Conservation (phyloP, 345 rosid species). For the Odontarrhena argentea region DNA sequence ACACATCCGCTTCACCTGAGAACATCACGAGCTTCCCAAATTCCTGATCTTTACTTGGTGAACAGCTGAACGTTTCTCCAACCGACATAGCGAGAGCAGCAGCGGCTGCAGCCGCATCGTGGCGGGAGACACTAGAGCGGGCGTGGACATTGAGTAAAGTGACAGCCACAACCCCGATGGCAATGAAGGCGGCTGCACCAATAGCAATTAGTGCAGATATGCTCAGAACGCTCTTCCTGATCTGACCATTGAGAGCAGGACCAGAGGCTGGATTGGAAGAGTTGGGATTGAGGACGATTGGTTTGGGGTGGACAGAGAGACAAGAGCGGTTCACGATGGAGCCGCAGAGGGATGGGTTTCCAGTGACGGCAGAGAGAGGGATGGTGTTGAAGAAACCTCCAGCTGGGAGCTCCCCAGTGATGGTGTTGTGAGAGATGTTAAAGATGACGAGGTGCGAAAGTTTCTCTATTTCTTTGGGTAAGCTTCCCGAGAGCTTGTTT, state of each 20-base stretch:
- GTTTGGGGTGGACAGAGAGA: constrained; percentile 83
- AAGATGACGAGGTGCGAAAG: constrained; percentile 67
- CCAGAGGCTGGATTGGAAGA: constrained; percentile 53
- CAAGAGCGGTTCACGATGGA: constrained; percentile 81
- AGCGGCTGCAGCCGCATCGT: constrained; percentile 53
- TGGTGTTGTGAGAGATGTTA: constrained; percentile 78
- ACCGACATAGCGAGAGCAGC: constrained; percentile 55
- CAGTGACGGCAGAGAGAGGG: constrained; percentile 65
- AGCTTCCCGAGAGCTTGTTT: constrained; percentile 65
- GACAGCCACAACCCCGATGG: constrained; percentile 80
- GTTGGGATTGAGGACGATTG: constrained; percentile 95
- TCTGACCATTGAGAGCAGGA: constrained; percentile 48
- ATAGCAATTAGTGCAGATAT: constrained; percentile 92
- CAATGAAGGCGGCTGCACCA: constrained; percentile 87
- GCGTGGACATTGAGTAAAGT: constrained; percentile 81
- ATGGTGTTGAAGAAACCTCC: constrained; percentile 94
- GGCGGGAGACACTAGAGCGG: constrained; percentile 59
- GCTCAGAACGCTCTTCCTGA: constrained; percentile 75
- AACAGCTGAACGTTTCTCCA: constrained; percentile 82
- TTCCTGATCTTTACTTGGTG: constrained; percentile 76
- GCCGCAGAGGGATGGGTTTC: constrained; percentile 90
- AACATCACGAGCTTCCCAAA: constrained; percentile 98
- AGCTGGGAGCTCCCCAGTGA: constrained; percentile 84
- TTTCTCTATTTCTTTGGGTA: constrained; percentile 78
- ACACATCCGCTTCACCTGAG: constrained; percentile 80